Base-by-base conservation (phyloP, 805 yeast genomes). In the Barnettozyma pratensis region DNA sequence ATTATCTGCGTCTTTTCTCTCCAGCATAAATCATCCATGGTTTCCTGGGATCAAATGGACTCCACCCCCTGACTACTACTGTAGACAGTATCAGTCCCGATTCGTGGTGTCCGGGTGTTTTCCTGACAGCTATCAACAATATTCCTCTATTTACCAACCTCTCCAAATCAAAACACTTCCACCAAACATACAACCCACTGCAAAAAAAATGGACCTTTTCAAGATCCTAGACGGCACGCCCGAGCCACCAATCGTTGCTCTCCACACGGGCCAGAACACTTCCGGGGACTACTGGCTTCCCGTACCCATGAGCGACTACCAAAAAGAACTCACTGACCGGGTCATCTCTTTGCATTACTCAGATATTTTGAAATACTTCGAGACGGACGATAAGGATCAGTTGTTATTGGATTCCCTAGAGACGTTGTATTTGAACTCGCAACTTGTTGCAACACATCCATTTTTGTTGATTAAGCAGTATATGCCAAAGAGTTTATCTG, bases 341-440 rank as follows among this genome's bases (percentile, higher is more conserved):
- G 90, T 94, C 31, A 87, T 92, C 10, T 87, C 96, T 2, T 71
- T 90, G 38, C 98, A 92, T 66, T 92, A 91, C 63, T 81, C 92
- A 34, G 98, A 91, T 62, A 89, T 92, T 49, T 71, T 92, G 57
- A 83, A 89, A 66, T 91, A 85, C 63, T 90, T 87, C 60, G 96
- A 89, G 62, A 68, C 74, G 1, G 66, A 70, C 34, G 69, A 71
- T 47, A 65, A 70, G 42, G 81, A 79, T 44, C 75, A 75, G 42
- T 79, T 87, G 30, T 77, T 86, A 36, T 71, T 81, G n/a, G 87
- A 87, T 59, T 83, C 95, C 0, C 73, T 92, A 63, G 77, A 81
- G 51, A 84, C 87, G 7, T 79, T 95, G 65, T 77, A 87, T 50
- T 66, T 77, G 49, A 90, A 91, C 66, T 80, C 91, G 40, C 84